Base-by-base conservation (phyloP, 352 stramenopile species). In the Globisporangium rhizosaccharum region DNA sequence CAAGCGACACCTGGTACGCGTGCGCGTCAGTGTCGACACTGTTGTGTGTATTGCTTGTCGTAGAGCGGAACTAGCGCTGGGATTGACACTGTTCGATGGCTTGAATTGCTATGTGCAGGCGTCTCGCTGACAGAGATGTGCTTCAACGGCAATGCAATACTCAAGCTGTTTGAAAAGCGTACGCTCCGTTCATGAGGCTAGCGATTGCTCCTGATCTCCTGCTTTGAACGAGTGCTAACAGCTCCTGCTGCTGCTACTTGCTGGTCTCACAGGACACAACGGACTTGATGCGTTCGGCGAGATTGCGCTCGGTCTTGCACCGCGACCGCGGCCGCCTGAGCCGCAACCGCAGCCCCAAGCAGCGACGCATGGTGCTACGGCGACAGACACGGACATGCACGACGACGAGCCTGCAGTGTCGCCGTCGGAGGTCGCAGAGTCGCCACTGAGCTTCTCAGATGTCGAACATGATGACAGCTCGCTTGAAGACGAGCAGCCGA, bases 161-260 rank as follows among this genome's bases (percentile, higher is more conserved):
- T 86, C 17, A 72, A 64, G 28, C 44, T 67, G 33, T 82, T 81
- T 57, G 56, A 82, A 46, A 53, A 74, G 37, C 66, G 76, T 84
- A 76, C 50, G 76, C 45, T 18, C 28, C 15, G 33, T 11, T 30
- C 12, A 2, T 11, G 18, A 46, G 28, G 2, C 30, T 26, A 15
- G 4, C 25, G 23, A 1, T 7, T 6, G 28, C 28, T 33, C 28
- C 28, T 6, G 28, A 33, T 6, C 28, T 33, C 9, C 9, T 52
- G 7, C 12, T 30, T 20, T 10, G 33, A 8, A 10, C 33, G 33
- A 39, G 33, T 39, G 33, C 33, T 26, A 0, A 23, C 46, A 30
- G n/a, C 12, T 56, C 33, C 6, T 33, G n/a, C 15, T 36, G 20
- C 48, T 28, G 6, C 48, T 39, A 26, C 25, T 15, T 67, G 28